Base-by-base conservation (phyloP, 2,329 filamentous ascomycete species). In the Didymella sp. region DNA sequence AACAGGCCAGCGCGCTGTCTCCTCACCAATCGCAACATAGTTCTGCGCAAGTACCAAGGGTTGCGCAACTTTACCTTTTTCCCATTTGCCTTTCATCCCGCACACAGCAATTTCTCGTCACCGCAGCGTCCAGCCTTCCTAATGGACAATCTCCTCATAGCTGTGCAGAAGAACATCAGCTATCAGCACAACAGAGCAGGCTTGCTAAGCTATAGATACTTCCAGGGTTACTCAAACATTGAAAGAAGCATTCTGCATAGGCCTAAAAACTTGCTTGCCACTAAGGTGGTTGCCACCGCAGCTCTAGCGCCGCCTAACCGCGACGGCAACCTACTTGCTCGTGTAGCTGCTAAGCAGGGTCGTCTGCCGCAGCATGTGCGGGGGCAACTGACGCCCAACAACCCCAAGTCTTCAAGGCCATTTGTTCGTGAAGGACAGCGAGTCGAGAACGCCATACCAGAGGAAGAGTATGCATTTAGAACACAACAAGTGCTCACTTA, bases 101-200 rank as follows among this genome's bases (percentile, higher is more conserved):
- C 28, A 31, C 13, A 31, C 11, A 12, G 28, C 28, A 31, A 31
- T 31, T 31, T 31, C 13, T 31, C 28, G 33, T 56, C 46, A 17
- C 17, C 15, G 27, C 30, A 40, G 25, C 52, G 31, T 37, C 40
- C 17, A 25, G 31, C 46, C 22, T 56, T 56, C 30, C 28, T 56
- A 15, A 56, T 56, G 19, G 45, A 56, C 21, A 56, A 56, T 24
- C 30, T 56, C 21, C 45, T 56, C 19, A 19, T 15, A 24, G 40
- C 50, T 15, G 50, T 56, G 21, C 17, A 56, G 15, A 22, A 56
- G 28, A 56, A 56, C 25, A 56, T 56, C 17, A 56, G 52, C 46
- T 56, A 50, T 24, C 19, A 56, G 52, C 27, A 56, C 24, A 50
- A 56, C 25, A 19, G 46, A 45, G 45, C 28, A 31, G 28, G 28